phyloP scores from a whole-genome alignment of 306 rosid genomes.

The Rosa persica region DNA sequence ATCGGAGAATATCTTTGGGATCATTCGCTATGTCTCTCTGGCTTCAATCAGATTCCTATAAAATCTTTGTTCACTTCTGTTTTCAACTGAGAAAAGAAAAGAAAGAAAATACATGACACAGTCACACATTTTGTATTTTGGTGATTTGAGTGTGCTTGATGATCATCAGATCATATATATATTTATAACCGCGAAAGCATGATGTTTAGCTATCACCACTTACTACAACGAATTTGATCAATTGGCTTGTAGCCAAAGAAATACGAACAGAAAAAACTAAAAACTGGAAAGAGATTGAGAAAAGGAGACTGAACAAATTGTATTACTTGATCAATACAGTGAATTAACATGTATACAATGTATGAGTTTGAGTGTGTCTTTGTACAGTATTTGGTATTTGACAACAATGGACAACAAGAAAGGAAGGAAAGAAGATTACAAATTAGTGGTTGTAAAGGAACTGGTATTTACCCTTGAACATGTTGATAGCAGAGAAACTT shows the following conservation, averaged over 20 bases:
- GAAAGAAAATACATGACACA: background rate
- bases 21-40: background rate
- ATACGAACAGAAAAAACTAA: background rate
- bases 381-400: constrained; percentile 35
- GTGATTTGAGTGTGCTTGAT: background rate
- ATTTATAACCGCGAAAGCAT: background rate
- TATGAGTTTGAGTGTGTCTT: constrained; percentile 26
- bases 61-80: constrained; percentile 7
- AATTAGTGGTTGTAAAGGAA: constrained; percentile 24
- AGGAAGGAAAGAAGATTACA: constrained; percentile 30
- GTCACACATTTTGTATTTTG: background rate
- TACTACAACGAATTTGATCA: background rate
- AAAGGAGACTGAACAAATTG: background rate
- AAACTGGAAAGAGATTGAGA: background rate
- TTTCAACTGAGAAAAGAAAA: background rate
- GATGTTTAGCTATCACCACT: background rate
- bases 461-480: constrained; percentile 15
- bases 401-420: constrained; percentile 13
- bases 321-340: constrained; percentile 24
- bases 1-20: background rate
- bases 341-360: constrained; percentile 3
- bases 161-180: too few relatives aligned
- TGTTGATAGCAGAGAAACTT: constrained; percentile 11
- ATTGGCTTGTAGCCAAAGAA: background rate
- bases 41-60: background rate